Conservation (phyloP, 2,329 filamentous ascomycete genomes). For the Trichoderma guizhouense region DNA sequence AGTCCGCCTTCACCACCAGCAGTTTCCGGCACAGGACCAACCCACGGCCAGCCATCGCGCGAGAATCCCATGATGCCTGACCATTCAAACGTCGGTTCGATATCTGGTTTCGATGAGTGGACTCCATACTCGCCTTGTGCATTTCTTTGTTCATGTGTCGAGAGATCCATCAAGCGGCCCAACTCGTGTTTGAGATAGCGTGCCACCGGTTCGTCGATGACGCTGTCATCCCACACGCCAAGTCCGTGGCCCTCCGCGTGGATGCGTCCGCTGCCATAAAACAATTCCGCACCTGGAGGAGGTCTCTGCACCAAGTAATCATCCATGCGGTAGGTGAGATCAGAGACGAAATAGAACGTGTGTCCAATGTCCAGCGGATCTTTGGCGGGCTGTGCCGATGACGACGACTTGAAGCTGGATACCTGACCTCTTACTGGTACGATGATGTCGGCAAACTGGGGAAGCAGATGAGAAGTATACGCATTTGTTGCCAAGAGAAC, state of each 20-base stretch:
- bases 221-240: neutral
- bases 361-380: neutral
- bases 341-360: neutral
- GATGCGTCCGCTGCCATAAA: neutral
- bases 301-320: neutral
- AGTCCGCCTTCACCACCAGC: neutral
- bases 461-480: neutral
- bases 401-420: neutral
- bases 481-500: neutral
- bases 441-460: neutral
- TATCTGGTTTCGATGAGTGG: accelerated
- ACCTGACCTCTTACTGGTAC: neutral
- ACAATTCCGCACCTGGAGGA: neutral
- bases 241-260: neutral
- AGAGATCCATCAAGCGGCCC: neutral
- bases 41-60: neutral
- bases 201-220: neutral
- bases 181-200: neutral
- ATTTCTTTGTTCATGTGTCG: neutral
- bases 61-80: neutral
- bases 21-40: neutral
- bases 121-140: neutral
- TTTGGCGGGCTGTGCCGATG: neutral
- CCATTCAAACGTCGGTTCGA: neutral
- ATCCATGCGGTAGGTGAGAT: neutral